Conservation (phyloP, 2,329 filamentous ascomycete species). For the Endocalyx cinctus region DNA sequence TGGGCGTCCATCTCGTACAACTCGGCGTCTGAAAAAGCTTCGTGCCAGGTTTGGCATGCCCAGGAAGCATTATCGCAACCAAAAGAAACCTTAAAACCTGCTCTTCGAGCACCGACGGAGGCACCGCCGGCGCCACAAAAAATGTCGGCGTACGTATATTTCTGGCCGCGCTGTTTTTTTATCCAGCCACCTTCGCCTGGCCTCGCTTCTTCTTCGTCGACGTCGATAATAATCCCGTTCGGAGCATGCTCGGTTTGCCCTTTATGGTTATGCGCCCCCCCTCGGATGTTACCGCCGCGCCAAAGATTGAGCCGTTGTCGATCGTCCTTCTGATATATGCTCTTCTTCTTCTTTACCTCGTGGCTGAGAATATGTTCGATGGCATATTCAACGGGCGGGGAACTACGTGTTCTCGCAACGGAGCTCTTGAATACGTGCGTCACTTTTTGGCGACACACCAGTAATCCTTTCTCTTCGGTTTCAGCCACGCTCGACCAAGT, state of each 20-base stretch:
- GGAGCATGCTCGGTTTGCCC: slow-evolving; percentile 5
- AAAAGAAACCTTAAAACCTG: slow-evolving; percentile 54
- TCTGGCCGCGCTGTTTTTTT: slow-evolving; percentile 22
- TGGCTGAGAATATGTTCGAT: slow-evolving; percentile 20
- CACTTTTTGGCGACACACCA: slow-evolving; percentile 33
- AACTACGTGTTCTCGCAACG: slow-evolving; percentile 15
- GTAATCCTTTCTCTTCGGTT: slow-evolving; percentile 24
- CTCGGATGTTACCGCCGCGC: slow-evolving; percentile 22
- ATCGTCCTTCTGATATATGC: slow-evolving; percentile 24
- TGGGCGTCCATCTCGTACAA: slow-evolving; percentile 45
- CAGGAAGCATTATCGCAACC: slow-evolving; percentile 58
- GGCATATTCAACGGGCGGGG: slow-evolving; percentile 18
- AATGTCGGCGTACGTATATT: slow-evolving; percentile 56
- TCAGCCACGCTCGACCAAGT: slow-evolving; percentile 14
- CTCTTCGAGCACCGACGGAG: slow-evolving; percentile 45
- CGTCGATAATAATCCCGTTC: slow-evolving; percentile 15
- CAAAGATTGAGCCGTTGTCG: slow-evolving; percentile 16
- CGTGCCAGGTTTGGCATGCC: slow-evolving; percentile 53
- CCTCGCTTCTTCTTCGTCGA: slow-evolving; percentile 4
- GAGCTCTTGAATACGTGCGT: slow-evolving; percentile 22
- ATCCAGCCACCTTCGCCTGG: slow-evolving; percentile 7
- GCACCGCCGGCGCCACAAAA: slow-evolving; percentile 61
- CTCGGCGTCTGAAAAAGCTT: slow-evolving; percentile 51
- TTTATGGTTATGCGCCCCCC: slow-evolving; percentile 15
- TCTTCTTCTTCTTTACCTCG: slow-evolving; percentile 22